Conservation (phyloP, 495 filamentous ascomycete species). For the Lineolata rhizophorae region DNA sequence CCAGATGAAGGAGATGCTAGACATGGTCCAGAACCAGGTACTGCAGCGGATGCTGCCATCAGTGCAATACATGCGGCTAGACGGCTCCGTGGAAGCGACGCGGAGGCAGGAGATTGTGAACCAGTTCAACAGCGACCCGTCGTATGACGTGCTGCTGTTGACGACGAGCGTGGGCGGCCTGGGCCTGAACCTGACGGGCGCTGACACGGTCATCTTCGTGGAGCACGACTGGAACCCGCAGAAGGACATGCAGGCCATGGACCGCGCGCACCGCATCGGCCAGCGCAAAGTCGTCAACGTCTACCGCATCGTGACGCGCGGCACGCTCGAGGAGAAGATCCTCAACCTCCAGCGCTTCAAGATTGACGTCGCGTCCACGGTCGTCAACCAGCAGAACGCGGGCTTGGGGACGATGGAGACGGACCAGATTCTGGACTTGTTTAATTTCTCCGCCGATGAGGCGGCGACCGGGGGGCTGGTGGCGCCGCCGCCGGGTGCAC, state of each 20-base stretch:
- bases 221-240: constrained; percentile 99
- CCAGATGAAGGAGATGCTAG: constrained; percentile 98
- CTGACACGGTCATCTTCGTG: constrained; percentile 96
- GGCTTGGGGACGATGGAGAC: constrained; percentile 92
- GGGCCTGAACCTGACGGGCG: constrained; percentile 86
- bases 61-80: constrained; percentile 73
- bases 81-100: constrained; percentile 74
- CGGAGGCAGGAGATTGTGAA: constrained; percentile 93
- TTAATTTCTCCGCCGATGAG: constrained; percentile 51
- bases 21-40: constrained; percentile 89
- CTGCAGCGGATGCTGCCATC: constrained; percentile 66
- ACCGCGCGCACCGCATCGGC: constrained; percentile 91
- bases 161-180: constrained; percentile 91
- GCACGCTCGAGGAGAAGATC: constrained; percentile 97
- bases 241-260: constrained; percentile 97
- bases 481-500: constrained; percentile 35
- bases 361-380: constrained; percentile 92
- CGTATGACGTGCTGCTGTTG: constrained; percentile 76
- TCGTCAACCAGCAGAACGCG: constrained; percentile 97
- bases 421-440: constrained; percentile 90
- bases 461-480: no score
- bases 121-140: constrained; percentile 92
- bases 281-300: constrained; percentile 99
- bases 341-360: constrained; percentile 97
- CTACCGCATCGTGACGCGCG: constrained; percentile 87